Percentiles rank a stretch among this genome's conserved stretches.
Conservation (phyloP, 2,329 filamentous ascomycete genomes). For the Penicillium vulpinum region DNA sequence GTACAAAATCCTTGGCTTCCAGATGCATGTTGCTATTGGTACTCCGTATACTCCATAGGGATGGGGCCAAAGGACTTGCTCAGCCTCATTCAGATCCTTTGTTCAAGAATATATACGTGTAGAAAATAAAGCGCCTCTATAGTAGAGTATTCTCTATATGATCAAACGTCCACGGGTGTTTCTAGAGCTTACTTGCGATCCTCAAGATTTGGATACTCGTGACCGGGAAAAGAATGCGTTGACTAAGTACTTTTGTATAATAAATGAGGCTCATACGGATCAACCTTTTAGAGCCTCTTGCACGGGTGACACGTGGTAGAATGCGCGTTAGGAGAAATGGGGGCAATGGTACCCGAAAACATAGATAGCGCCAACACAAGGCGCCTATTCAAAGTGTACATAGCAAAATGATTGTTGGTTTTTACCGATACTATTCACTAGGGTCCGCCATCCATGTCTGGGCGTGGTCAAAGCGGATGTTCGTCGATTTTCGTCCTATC, state of each 20-base stretch:
- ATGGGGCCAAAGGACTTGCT: neutral
- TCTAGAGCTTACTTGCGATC: neutral
- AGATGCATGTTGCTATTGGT: neutral
- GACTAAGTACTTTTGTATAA: neutral
- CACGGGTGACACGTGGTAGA: neutral
- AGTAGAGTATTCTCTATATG: neutral
- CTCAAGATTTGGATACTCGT: neutral
- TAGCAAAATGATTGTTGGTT: neutral
- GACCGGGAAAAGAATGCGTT: no score
- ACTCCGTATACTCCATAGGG: neutral
- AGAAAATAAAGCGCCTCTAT: neutral
- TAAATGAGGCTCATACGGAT: neutral
- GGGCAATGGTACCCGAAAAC: no score
- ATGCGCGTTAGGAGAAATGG: neutral
- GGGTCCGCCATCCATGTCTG: neutral
- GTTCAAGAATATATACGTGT: neutral
- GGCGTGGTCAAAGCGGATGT: neutral
- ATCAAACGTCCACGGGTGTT: no score
- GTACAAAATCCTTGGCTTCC: neutral
- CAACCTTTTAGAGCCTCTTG: neutral
- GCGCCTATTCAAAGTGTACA: neutral
- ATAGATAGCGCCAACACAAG: constrained; percentile 1
- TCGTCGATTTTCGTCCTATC: neutral
- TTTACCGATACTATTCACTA: neutral
- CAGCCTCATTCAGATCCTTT: neutral